Evolutionary conservation across 148 eudicot genomes (phyloP), one percentile per base, ranked within the genome.

Genomic region (Vaccinium corymbosum): DNA sequence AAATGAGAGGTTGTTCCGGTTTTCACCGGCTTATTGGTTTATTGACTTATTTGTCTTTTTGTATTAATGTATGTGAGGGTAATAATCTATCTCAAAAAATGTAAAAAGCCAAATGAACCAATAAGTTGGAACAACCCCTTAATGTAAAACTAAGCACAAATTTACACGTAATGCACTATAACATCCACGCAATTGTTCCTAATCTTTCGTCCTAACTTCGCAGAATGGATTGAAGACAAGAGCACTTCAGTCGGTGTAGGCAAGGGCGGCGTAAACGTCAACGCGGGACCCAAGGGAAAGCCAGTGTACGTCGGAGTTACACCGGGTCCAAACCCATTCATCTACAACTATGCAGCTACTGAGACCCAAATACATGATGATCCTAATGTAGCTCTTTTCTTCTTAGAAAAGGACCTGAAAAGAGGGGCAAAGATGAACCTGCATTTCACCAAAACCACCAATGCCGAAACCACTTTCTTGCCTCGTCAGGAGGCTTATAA

Each of bases 181-280:
- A 42, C 46, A 42, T 42, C 46, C 6, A 42, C 2, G 25, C 68
- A 62, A 19, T 17, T n/a, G 50, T 32, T 62, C 66, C 25, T 46
- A 78, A 53, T 12, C 78, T 64, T 16, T 3, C 17, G 38, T 11
- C 32, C 8, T 17, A 38, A 49, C 73, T 32, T 71, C 42, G 56
- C 82, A 89, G 90, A 81, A 56, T 87, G 81, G 87, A 48, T 22
- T 13, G 87, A 88, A 32, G 89, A 82, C 78, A 87, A 85, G 59
- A 88, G 89, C 90, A 88, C 88, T 22, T 22, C 85, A 1, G 89
- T 88, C 0, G 84, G 59, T 0, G 87, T 85, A 42, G 82, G 87
- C 12, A 81, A 87, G 27, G 88, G 88, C 29, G 88, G 88, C 17
- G 90, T 88, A 35, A 35, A 35, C 10, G 92, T 92, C 25, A 13